Conservation (phyloP, 768 basidiomycete species). For the Naematelia aurantialba region DNA sequence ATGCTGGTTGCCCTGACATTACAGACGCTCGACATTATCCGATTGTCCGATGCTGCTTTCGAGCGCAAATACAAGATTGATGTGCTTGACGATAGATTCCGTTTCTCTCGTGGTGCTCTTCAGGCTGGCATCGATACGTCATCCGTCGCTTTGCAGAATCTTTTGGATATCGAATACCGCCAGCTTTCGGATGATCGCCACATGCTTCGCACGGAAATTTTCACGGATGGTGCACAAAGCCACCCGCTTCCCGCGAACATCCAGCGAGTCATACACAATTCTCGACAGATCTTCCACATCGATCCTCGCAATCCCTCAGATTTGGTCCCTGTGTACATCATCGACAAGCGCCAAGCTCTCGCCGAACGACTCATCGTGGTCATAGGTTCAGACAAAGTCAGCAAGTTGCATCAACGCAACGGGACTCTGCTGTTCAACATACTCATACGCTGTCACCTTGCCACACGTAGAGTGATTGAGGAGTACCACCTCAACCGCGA, state of each 20-base stretch:
- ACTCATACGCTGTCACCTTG: slow-evolving; percentile 84
- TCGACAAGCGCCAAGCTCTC: slow-evolving; percentile 73
- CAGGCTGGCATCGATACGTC: slow-evolving; percentile 84
- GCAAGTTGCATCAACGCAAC: slow-evolving; percentile 74
- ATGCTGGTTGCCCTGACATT: slow-evolving; percentile 3
- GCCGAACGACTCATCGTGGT: slow-evolving; percentile 74
- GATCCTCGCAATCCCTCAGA: slow-evolving; percentile 90
- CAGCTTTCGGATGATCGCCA: slow-evolving; percentile 70
- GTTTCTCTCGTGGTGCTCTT: slow-evolving; percentile 68
- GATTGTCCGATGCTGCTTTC: slow-evolving; percentile 74
- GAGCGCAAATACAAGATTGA: slow-evolving; percentile 93
- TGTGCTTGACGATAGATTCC: slow-evolving; percentile 47
- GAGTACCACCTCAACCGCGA: slow-evolving; percentile 81
- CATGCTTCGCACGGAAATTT: slow-evolving; percentile 74
- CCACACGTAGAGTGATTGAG: slow-evolving; percentile 80
- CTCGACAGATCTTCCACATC: slow-evolving; percentile 93
- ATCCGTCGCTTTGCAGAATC: slow-evolving; percentile 74
- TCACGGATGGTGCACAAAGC: slow-evolving; percentile 69
- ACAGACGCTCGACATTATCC: slow-evolving; percentile 76
- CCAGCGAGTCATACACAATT: slow-evolving; percentile 90
- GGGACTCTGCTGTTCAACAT: slow-evolving; percentile 89
- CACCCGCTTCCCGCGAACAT: slow-evolving; percentile 95
- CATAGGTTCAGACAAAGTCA: slow-evolving; percentile 75
- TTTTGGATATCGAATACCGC: slow-evolving; percentile 73
- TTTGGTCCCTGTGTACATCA: slow-evolving; percentile 79